phyloP scores from a whole-genome alignment of 73 alveolate genomes.

The Paramecium bursaria region DNA sequence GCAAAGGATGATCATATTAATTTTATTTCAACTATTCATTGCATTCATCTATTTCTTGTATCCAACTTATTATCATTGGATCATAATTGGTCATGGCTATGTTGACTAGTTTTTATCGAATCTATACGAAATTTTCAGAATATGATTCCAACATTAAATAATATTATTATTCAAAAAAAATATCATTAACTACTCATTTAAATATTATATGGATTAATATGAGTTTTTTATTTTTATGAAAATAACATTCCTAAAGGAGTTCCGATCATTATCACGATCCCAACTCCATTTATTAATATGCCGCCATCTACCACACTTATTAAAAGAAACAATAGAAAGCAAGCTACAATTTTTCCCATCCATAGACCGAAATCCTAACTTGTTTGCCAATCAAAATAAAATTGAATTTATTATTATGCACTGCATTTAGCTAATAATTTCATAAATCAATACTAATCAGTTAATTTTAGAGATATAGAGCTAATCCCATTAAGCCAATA shows the following conservation, averaged over 20 bases:
- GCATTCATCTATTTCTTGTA: conserved; percentile 39
- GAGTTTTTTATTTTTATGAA: no score
- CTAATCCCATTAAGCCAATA: background rate
- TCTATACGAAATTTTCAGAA: no score
- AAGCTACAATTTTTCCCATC: background rate
- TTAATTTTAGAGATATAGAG: background rate
- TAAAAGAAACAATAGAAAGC: background rate
- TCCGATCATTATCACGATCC: no score
- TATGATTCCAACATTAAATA: no score
- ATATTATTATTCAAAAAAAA: no score
- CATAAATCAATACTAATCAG: background rate
- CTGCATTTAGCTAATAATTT: background rate
- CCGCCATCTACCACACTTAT: background rate
- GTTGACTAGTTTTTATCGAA: no score
- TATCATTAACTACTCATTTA: no score
- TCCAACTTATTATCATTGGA: conserved; percentile 1
- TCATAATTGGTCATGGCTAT: no score
- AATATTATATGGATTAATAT: no score
- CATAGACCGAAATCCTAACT: background rate
- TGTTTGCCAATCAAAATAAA: background rate
- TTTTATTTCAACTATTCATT: background rate
- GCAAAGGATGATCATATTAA: conserved; percentile 13
- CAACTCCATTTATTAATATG: background rate
- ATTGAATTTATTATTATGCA: background rate
- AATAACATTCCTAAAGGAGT: no score